Percentiles rank a stretch among this genome's conserved stretches.
These are phyloP conservation scores for Capronia epimyces DNA, from an alignment of 2,329 filamentous ascomycete genomes.

Conservation along the genomic window DNA sequence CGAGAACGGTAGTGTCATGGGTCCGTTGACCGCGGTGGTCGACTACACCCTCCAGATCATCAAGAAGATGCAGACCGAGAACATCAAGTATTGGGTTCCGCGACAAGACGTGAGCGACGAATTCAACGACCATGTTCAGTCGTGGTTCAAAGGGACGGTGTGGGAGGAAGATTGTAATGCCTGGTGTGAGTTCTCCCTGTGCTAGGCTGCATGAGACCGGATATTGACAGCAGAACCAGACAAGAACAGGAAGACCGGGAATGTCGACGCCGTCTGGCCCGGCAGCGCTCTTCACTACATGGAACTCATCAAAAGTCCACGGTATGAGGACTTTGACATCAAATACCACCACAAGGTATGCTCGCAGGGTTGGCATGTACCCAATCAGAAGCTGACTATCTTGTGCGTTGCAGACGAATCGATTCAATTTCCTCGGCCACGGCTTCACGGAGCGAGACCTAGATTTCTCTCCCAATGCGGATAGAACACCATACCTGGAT, in stretches of 20 bases:
- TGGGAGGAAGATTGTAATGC: slow-evolving; percentile 43
- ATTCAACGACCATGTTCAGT: slow-evolving; percentile 38
- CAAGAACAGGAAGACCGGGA: slow-evolving; percentile 41
- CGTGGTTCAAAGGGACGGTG: slow-evolving; percentile 46
- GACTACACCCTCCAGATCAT: slow-evolving; percentile 38
- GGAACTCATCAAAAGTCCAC: neutral
- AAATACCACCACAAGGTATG: neutral
- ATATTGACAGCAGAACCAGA: neutral
- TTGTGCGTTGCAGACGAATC: no score
- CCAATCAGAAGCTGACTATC: no score
- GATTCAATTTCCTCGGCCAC: no score
- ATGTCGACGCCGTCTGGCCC: slow-evolving; percentile 46
- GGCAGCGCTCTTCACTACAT: neutral
- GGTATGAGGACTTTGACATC: neutral
- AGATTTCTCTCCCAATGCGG: no score
- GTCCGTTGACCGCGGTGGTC: slow-evolving; percentile 38
- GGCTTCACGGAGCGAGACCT: no score
- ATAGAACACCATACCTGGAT: no score
- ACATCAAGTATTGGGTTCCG: slow-evolving; percentile 39
- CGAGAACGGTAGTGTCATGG: slow-evolving; percentile 42
- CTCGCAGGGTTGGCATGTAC: no score
- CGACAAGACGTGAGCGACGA: slow-evolving; percentile 29
- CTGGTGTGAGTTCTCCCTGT: slow-evolving; percentile 31
- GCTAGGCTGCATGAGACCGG: no score
- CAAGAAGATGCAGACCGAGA: slow-evolving; percentile 38